Conservation (phyloP, 495 filamentous ascomycete genomes). For the Trichoderma orchidacearum region DNA sequence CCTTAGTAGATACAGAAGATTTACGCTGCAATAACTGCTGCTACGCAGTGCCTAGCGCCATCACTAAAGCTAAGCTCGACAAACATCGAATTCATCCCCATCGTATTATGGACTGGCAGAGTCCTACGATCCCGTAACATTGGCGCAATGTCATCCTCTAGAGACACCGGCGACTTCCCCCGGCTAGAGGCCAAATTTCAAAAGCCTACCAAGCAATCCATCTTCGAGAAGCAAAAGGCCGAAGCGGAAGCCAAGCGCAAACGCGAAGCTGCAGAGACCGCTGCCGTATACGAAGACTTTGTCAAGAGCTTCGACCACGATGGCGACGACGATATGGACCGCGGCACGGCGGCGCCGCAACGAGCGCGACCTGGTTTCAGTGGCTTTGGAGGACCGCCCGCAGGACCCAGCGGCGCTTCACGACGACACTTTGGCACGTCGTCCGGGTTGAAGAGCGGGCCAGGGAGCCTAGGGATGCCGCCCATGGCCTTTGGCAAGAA, state of each 20-base stretch:
- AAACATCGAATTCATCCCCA: not conserved
- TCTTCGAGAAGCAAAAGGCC: constrained; percentile 85
- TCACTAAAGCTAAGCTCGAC: too few relatives aligned
- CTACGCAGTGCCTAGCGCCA: not conserved
- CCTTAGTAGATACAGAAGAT: too few relatives aligned
- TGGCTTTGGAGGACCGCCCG: constrained; percentile 10
- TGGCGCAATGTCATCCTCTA: constrained; percentile 24
- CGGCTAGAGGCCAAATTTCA: constrained; percentile 72
- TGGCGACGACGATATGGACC: constrained; percentile 13
- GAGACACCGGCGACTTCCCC: constrained; percentile 51
- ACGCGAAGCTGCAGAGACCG: constrained; percentile 78
- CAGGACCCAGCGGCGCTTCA: constrained; percentile 6
- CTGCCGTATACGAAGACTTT: constrained; percentile 81
- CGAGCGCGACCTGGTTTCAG: constrained; percentile 18
- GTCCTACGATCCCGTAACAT: not conserved
- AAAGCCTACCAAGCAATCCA: constrained; percentile 72
- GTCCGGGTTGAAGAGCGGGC: constrained; percentile 45
- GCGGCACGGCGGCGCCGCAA: not conserved
- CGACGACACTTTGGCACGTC: constrained; percentile 30
- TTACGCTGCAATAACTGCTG: not conserved
- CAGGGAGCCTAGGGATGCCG: constrained; percentile 58
- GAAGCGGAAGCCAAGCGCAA: constrained; percentile 86
- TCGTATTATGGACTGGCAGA: not conserved
- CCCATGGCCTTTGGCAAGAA: constrained; percentile 36
- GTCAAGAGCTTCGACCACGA: constrained; percentile 76